Evolutionary conservation across 1,139 yeast genomes (phyloP).

Genomic region (Kodamaea sp.): DNA sequence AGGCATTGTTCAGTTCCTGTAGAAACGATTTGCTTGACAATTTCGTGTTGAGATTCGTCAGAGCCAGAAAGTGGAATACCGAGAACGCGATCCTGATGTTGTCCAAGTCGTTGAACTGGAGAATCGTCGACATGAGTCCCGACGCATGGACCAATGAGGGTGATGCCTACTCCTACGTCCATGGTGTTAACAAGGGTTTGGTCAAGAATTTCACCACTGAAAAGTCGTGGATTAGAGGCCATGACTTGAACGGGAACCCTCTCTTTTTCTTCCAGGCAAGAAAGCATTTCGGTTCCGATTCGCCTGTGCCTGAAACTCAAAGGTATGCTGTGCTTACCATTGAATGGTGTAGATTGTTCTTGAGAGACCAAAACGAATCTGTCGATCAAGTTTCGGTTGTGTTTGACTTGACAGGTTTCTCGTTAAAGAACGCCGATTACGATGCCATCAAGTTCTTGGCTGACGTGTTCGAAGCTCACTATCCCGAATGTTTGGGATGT

Average conservation of each 20-base stretch:
- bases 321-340: slow-evolving; percentile 40
- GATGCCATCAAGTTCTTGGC: slow-evolving; percentile 47
- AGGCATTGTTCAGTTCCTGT: slow-evolving; percentile 19
- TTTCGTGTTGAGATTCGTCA: slow-evolving; percentile 34
- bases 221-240: slow-evolving; percentile 43
- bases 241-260: slow-evolving; percentile 40
- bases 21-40: slow-evolving; percentile 42
- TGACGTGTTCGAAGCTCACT: slow-evolving; percentile 48
- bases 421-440: slow-evolving; percentile 48
- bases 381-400: slow-evolving; percentile 42
- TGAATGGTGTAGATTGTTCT: slow-evolving; percentile 42
- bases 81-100: slow-evolving; percentile 38
- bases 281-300: slow-evolving; percentile 43
- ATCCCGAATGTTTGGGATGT: slow-evolving; percentile 47
- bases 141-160: slow-evolving; percentile 39
- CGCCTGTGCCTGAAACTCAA: slow-evolving; percentile 40
- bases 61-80: slow-evolving; percentile 46
- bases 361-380: slow-evolving; percentile 37
- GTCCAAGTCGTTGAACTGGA: slow-evolving; percentile 41
- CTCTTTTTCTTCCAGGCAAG: slow-evolving; percentile 43
- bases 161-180: slow-evolving; percentile 39
- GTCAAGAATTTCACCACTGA: slow-evolving; percentile 39
- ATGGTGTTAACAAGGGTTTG: slow-evolving; percentile 36
- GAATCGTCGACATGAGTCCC: slow-evolving; percentile 29
- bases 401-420: slow-evolving; percentile 49